Evolutionary conservation across 2,329 filamentous ascomycete genomes (phyloP).

Genomic region (Neodidymelliopsis sp.): DNA sequence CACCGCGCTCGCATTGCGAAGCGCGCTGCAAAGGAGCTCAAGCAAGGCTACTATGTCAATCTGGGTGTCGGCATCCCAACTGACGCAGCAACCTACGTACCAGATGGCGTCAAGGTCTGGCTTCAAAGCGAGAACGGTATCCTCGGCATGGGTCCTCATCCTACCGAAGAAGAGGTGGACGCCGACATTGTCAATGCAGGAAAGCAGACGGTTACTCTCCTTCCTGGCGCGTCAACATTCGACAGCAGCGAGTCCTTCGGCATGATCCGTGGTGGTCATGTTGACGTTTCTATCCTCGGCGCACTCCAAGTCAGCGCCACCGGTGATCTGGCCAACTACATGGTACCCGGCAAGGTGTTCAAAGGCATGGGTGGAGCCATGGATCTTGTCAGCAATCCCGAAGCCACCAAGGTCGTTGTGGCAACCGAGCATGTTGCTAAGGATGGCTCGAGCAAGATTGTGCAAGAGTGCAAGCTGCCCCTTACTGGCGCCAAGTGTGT

Average conservation of each 20-base stretch:
- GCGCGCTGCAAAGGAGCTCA: slow-evolving; percentile 87
- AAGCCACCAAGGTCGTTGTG: slow-evolving; percentile 84
- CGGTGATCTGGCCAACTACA: slow-evolving; percentile 90
- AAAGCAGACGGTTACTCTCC: slow-evolving; percentile 89
- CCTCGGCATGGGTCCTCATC: slow-evolving; percentile 55
- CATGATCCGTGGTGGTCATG: slow-evolving; percentile 87
- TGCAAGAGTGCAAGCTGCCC: slow-evolving; percentile 66
- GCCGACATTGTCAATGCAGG: slow-evolving; percentile 91
- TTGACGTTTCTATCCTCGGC: slow-evolving; percentile 87
- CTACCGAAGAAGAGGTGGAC: slow-evolving; percentile 73
- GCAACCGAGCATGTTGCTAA: slow-evolving; percentile 96
- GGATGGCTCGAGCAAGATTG: slow-evolving; percentile 89
- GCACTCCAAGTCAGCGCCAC: slow-evolving; percentile 85
- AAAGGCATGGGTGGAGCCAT: slow-evolving; percentile 93
- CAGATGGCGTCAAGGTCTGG: slow-evolving; percentile 61
- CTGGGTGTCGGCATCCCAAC: slow-evolving; percentile 93
- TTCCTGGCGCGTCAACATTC: slow-evolving; percentile 80
- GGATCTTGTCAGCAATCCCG: slow-evolving; percentile 87
- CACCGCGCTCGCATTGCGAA: slow-evolving; percentile 79
- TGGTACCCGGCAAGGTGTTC: slow-evolving; percentile 84
- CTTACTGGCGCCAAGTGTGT: slow-evolving; percentile 49
- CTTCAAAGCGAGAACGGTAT: slow-evolving; percentile 65
- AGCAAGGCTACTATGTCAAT: slow-evolving; percentile 95
- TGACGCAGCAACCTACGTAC: slow-evolving; percentile 82
- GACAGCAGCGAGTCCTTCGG: slow-evolving; percentile 89